Evolutionary conservation across 805 yeast genomes (phyloP).

Genomic region (Aciculoconidium aculeatum): DNA sequence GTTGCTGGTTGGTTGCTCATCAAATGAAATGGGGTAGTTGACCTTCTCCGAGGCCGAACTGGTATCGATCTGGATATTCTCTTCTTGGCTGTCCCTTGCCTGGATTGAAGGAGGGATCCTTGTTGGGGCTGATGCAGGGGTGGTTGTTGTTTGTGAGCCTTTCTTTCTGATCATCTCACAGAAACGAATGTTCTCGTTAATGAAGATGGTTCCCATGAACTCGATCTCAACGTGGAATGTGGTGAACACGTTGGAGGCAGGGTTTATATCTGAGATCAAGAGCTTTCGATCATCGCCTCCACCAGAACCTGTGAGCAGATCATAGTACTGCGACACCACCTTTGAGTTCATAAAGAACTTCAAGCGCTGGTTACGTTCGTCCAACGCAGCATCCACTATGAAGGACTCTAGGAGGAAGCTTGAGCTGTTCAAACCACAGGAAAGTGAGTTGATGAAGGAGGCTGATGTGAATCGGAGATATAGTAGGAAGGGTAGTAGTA

Average conservation of each 20-base stretch:
- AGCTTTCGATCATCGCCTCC: conserved; percentile 1
- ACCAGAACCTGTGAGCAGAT: not conserved
- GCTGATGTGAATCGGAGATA: conserved; percentile 9
- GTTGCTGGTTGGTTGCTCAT: no score
- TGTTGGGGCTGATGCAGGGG: conserved; percentile 18
- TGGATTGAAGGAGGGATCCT: no score
- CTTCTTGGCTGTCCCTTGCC: no score
- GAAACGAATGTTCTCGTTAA: conserved; percentile 35
- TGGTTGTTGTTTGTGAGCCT: no score
- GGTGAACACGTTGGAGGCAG: conserved; percentile 41
- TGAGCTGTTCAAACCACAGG: conserved; percentile 9
- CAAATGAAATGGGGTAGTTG: no score
- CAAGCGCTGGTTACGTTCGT: conserved; percentile 20
- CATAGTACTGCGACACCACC: conserved; percentile 11
- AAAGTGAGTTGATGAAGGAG: conserved; percentile 19
- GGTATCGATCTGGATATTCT: no score
- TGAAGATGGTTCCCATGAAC: conserved; percentile 38
- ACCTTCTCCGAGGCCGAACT: no score
- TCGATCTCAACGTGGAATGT: conserved; percentile 42
- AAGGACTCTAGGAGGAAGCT: conserved; percentile 18
- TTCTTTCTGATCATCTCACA: conserved; percentile 38
- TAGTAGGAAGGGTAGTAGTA: conserved; percentile 7
- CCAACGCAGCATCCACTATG: conserved; percentile 31
- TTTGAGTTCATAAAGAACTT: conserved; percentile 32
- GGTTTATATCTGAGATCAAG: conserved; percentile 38